phyloP scores from a whole-genome alignment of 73 alveolate species.

The Paramecium sonneborni region DNA sequence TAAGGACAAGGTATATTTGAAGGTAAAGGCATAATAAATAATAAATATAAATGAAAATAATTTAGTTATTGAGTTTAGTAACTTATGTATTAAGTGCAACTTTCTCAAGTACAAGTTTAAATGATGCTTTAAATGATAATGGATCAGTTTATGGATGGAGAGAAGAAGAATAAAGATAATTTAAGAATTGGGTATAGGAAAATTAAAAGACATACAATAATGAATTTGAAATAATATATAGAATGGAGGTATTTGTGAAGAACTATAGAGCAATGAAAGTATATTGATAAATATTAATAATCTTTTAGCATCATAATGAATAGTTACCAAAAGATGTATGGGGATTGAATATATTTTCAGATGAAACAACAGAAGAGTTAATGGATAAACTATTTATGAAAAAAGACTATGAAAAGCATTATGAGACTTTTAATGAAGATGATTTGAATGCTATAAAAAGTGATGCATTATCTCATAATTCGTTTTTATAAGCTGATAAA shows the following conservation, averaged over 20 bases:
- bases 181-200: not conserved
- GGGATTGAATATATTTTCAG: constrained; percentile 39
- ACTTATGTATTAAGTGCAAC: not conserved
- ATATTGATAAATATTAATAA: not conserved
- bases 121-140: not conserved
- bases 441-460: not conserved
- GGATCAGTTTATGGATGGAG: constrained; percentile 23
- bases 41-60: not conserved
- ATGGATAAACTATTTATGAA: not conserved
- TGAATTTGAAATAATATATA: not conserved
- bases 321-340: constrained; percentile 35
- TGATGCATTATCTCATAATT: not conserved
- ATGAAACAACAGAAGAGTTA: not conserved
- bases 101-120: not conserved
- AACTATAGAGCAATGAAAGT: constrained; percentile 6
- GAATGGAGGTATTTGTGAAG: constrained; percentile 11
- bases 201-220: constrained; percentile 2
- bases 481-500: constrained; percentile 4
- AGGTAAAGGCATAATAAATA: not conserved
- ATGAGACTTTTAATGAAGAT: not conserved
- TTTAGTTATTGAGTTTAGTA: not conserved
- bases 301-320: constrained; percentile 28
- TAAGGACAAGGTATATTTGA: not conserved
- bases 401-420: not conserved
- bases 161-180: not conserved